Conservation (phyloP, 768 basidiomycete genomes). For the Boletus edulis region DNA sequence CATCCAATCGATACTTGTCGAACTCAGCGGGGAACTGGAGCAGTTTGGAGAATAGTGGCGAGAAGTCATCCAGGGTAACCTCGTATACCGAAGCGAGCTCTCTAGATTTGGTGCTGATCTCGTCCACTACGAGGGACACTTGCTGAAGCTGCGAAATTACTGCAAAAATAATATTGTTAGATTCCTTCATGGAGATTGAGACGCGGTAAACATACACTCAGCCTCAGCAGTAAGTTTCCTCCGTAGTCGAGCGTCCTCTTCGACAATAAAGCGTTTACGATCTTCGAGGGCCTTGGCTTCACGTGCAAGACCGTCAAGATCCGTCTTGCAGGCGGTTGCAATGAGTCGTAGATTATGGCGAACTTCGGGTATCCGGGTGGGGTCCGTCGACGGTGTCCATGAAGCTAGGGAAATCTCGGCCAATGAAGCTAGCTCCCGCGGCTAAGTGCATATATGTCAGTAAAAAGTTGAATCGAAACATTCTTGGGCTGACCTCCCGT, state of each 20-base stretch:
- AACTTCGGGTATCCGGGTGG: constrained; percentile 92
- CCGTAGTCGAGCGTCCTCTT: constrained; percentile 69
- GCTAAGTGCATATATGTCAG: constrained; percentile 41
- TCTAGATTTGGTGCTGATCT: constrained; percentile 63
- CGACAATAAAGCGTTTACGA: constrained; percentile 65
- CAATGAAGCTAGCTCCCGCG: constrained; percentile 83
- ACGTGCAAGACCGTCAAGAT: constrained; percentile 84
- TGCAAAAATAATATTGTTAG: constrained; percentile 29
- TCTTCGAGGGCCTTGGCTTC: constrained; percentile 86
- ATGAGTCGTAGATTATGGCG: constrained; percentile 93
- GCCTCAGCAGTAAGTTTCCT: constrained; percentile 76
- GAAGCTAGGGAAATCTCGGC: constrained; percentile 71
- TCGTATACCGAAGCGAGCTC: constrained; percentile 66
- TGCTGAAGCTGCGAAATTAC: constrained; percentile 78
- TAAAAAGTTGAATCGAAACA: background rate
- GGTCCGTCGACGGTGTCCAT: constrained; percentile 87
- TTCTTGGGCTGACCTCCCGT: constrained; percentile 63
- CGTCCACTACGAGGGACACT: constrained; percentile 71
- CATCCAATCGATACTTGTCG: constrained; percentile 76
- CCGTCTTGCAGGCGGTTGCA: constrained; percentile 73
- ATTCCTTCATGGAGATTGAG: background rate
- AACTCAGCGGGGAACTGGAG: constrained; percentile 74
- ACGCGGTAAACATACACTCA: constrained; percentile 49
- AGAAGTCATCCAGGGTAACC: constrained; percentile 70
- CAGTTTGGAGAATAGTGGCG: constrained; percentile 70